These are phyloP conservation scores for Ogataea hybrid DNA, from an alignment of 1,139 yeast genomes.

Conservation along the genomic window DNA sequence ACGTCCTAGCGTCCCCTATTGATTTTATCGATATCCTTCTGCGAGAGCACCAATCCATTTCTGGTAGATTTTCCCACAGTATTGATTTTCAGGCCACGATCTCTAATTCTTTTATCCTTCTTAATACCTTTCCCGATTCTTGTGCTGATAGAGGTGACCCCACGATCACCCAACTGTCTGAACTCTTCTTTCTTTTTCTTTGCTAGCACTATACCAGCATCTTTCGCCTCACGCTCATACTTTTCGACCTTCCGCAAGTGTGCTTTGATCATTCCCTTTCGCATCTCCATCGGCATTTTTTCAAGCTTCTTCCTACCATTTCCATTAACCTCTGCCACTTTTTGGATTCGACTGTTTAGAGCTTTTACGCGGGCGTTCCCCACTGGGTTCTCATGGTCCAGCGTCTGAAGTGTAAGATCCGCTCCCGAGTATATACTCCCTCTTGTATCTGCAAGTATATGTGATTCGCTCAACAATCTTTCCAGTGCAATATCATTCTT, in stretches of 20 bases:
- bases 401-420: slow-evolving; percentile 65
- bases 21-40: slow-evolving; percentile 60
- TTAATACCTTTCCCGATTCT: slow-evolving; percentile 54
- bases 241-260: slow-evolving; percentile 51
- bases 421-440: slow-evolving; percentile 64
- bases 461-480: slow-evolving; percentile 80
- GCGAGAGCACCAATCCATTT: slow-evolving; percentile 76
- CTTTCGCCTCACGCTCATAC: slow-evolving; percentile 74
- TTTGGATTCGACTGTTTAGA: slow-evolving; percentile 62
- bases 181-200: slow-evolving; percentile 63
- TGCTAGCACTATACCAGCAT: slow-evolving; percentile 82
- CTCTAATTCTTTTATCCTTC: slow-evolving; percentile 41
- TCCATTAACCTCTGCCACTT: slow-evolving; percentile 52
- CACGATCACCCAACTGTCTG: slow-evolving; percentile 55
- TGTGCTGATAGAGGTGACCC: slow-evolving; percentile 49
- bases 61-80: slow-evolving; percentile 73
- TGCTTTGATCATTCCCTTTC: slow-evolving; percentile 76
- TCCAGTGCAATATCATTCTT: slow-evolving; percentile 84
- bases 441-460: slow-evolving; percentile 60
- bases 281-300: slow-evolving; percentile 83
- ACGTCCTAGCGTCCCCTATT: slow-evolving; percentile 4
- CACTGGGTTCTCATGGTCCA: slow-evolving; percentile 66
- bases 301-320: slow-evolving; percentile 48
- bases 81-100: slow-evolving; percentile 76
- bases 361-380: slow-evolving; percentile 81